Evolutionary conservation across 805 yeast genomes (phyloP).

Genomic region (Cyberlindnera meyerae): DNA sequence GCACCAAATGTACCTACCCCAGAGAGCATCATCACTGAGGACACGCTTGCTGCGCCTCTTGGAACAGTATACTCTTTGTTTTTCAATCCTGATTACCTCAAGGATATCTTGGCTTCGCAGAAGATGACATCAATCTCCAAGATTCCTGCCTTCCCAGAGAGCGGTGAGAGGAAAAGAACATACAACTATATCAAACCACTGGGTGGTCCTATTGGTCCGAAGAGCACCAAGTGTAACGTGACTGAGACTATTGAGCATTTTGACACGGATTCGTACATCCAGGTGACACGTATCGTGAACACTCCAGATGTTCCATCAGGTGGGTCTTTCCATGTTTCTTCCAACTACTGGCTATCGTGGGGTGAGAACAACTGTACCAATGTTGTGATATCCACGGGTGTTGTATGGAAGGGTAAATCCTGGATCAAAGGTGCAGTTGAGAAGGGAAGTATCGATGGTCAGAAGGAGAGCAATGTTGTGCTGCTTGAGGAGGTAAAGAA

Average conservation of each 20-base stretch:
- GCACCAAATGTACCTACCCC: conserved; percentile 39
- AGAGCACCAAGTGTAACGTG: conserved; percentile 69
- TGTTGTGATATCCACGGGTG: conserved; percentile 49
- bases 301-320: conserved; percentile 98
- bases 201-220: conserved; percentile 84
- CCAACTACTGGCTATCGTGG: conserved; percentile 64
- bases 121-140: conserved; percentile 53
- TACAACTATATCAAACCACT: conserved; percentile 73
- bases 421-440: conserved; percentile 77
- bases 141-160: conserved; percentile 37
- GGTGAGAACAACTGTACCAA: conserved; percentile 48
- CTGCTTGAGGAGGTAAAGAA: conserved; percentile 39
- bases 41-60: conserved; percentile 53
- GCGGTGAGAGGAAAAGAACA: conserved; percentile 34
- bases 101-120: conserved; percentile 46
- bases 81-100: conserved; percentile 49
- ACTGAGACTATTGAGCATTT: conserved; percentile 54
- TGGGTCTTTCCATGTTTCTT: conserved; percentile 55
- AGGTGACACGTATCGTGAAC: conserved; percentile 53
- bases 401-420: conserved; percentile 70
- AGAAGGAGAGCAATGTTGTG: conserved; percentile 48
- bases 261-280: conserved; percentile 52
- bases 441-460: conserved; percentile 72
- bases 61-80: conserved; percentile 56
- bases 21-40: conserved; percentile 50